Conservation (phyloP, 441 rosid species). For the Erysimum pusillum region DNA sequence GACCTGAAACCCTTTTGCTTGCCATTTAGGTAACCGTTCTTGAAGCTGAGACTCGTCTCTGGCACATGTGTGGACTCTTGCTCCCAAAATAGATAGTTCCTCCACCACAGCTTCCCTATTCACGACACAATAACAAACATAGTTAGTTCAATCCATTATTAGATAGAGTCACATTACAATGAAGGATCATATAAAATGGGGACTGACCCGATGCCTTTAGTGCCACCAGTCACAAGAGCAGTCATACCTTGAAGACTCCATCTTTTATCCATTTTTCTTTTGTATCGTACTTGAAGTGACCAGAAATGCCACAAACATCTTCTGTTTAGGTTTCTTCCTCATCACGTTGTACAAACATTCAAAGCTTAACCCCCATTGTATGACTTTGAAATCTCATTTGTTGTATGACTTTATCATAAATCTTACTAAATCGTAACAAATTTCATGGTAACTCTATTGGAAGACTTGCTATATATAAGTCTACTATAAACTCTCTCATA, state of each 20-base stretch:
- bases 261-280: conserved; percentile 12
- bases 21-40: not conserved
- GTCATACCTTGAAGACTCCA: conserved; percentile 41
- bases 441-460: too few relatives aligned
- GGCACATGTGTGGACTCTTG: not conserved
- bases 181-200: not conserved
- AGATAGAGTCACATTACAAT: not conserved
- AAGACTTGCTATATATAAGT: too few relatives aligned
- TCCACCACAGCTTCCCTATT: conserved; percentile 6
- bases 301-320: not conserved
- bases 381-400: too few relatives aligned
- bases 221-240: conserved; percentile 44
- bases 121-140: not conserved
- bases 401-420: too few relatives aligned
- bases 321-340: too few relatives aligned
- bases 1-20: not conserved
- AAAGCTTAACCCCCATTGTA: too few relatives aligned
- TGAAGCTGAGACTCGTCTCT: not conserved
- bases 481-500: too few relatives aligned
- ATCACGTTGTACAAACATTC: too few relatives aligned
- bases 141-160: not conserved
- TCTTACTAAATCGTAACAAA: too few relatives aligned
- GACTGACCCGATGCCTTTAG: conserved; percentile 34
- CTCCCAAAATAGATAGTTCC: not conserved
- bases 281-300: not conserved